phyloP scores from a whole-genome alignment of 73 alveolate genomes.

The Effrenium voratum region DNA sequence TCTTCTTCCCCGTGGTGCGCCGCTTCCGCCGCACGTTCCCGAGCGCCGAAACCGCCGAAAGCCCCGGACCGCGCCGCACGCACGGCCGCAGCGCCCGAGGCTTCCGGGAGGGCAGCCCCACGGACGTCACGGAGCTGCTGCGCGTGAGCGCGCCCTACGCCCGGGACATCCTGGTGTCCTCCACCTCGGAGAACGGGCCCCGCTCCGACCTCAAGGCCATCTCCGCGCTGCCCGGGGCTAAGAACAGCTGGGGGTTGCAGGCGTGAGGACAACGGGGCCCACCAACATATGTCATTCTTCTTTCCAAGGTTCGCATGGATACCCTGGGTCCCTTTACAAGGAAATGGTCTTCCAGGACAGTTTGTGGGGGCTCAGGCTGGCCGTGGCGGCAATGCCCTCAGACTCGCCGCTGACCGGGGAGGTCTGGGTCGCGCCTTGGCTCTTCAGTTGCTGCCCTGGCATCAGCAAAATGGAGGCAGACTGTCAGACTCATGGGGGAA shows the following conservation, averaged over 20 bases:
- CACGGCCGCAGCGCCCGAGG: neutral
- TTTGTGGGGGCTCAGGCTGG: constrained; percentile 45
- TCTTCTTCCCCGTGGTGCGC: constrained; percentile 50
- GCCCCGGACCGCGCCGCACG: neutral
- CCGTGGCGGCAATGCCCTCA: constrained; percentile 66
- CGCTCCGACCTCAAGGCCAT: constrained; percentile 76
- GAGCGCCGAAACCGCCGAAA: neutral
- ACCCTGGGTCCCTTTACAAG: too few species aligned
- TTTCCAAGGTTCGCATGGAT: too few species aligned
- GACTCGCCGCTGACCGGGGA: constrained; percentile 57
- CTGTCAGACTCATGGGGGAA: too few species aligned
- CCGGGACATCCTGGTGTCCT: constrained; percentile 40
- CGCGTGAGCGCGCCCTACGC: constrained; percentile 72
- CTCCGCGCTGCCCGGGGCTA: constrained; percentile 79
- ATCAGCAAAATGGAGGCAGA: too few species aligned
- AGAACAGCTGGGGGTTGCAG: too few species aligned
- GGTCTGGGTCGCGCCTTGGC: constrained; percentile 57
- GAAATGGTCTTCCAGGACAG: too few species aligned
- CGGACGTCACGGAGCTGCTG: constrained; percentile 65
- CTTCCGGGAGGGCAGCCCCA: constrained; percentile 74
- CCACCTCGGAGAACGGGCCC: constrained; percentile 44
- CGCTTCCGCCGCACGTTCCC: neutral
- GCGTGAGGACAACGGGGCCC: too few species aligned
- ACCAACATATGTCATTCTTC: too few species aligned
- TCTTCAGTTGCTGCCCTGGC: neutral